These are phyloP conservation scores for Pseudoscleropodium purum DNA, from an alignment of 225 moss, liverwort and hornwort species.

Conservation along the genomic window DNA sequence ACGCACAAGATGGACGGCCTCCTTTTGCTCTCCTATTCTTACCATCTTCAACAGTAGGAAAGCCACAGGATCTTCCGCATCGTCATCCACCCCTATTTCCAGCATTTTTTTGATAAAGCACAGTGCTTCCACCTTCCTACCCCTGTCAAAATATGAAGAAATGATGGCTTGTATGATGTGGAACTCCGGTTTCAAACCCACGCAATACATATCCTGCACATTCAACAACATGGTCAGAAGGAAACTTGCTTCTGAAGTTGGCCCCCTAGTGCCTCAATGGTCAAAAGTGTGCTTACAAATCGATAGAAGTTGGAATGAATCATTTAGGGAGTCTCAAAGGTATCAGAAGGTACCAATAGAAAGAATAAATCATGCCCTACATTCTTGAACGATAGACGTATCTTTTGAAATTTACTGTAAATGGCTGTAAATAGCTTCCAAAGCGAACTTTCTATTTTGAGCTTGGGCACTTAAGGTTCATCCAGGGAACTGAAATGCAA, in stretches of 20 bases:
- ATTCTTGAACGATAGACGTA: not conserved
- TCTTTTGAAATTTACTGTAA: not conserved
- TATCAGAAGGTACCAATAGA: not conserved
- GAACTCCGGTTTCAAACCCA: conserved; percentile 92
- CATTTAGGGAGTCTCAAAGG: not conserved
- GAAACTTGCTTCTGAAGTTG: not conserved
- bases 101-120: conserved; percentile 82
- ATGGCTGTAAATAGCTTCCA: not conserved
- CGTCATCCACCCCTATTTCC: conserved; percentile 68
- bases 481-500: not conserved
- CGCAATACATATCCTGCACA: conserved; percentile 84
- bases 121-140: conserved; percentile 69
- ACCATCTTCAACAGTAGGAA: conserved; percentile 86
- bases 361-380: not conserved
- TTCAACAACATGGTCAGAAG: not conserved
- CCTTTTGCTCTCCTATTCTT: conserved; percentile 66
- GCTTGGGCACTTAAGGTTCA: not conserved
- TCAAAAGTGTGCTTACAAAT: not conserved
- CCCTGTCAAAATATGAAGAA: conserved; percentile 82
- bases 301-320: not conserved
- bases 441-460: not conserved
- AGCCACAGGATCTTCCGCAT: conserved; percentile 79
- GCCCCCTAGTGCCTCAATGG: not conserved
- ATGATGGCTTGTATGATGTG: conserved; percentile 84
- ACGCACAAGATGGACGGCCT: conserved; percentile 69